Evolutionary conservation across 495 filamentous ascomycete genomes (phyloP), one percentile per base, ranked within the genome.

Genomic region (Tuber microsphaerosporum): DNA sequence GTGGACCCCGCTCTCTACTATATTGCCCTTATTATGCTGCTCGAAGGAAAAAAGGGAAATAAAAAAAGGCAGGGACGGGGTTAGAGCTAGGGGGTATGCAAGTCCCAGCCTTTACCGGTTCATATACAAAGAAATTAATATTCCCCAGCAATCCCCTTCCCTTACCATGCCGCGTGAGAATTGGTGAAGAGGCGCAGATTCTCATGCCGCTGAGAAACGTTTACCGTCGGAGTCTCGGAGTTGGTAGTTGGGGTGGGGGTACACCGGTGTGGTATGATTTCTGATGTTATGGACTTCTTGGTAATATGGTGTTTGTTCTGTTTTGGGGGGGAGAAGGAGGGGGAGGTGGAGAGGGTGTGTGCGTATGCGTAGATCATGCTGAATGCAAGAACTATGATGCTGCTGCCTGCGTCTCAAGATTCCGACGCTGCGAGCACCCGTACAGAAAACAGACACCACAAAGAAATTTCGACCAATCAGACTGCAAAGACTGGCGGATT

Each of bases 201-300:
- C 56, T n/a, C 56, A 16, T 17, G 56, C 26, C 1, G 26, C 56
- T 61, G 51, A 3, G 51, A 10, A 3, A 26, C 3, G 10, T 34
- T 34, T 34, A 4, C 14, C 14, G 26, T 65, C 12, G 56, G 26
- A 65, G 56, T 19, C 12, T 19, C 3, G 16, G 26, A 65, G 26
- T n/a, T 14, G 56, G 26, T 34, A 26, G 56, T 7, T 31, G n/a
- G 10, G 26, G 4, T 65, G 12, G 56, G 56, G 5, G 26, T 31
- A 65, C 19, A 17, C 26, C 26, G 26, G 31, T 16, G 56, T 56
- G n/a, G n/a, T n/a, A n/a, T n/a, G 22, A n/a, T 51, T n/a, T 95
- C 91, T 80, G 98, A 98, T 79, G 90, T 94, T 75, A 76, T 94
- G 42, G 84, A n/a, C 48, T 87, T 9, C 85, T 92, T 71, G 93